Evolutionary conservation across 2,329 filamentous ascomycete genomes (phyloP), one percentile per base, ranked within the genome.

Genomic region (Cladophialophora immunda): DNA sequence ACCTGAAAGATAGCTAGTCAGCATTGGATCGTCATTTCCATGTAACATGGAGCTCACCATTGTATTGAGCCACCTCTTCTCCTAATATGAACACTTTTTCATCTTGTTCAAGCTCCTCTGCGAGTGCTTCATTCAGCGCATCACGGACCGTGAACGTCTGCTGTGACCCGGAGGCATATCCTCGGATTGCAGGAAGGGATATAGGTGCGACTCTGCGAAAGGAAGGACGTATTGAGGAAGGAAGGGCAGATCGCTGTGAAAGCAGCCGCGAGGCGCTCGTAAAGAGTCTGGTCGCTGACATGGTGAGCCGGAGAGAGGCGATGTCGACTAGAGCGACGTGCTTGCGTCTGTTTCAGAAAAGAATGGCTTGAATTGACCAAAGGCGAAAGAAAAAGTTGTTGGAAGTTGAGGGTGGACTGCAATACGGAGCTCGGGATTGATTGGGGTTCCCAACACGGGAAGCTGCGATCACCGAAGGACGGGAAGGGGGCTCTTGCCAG

Each of bases 11-110:
- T 9, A 5, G 17, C 38, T 15, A 45, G 58, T 68, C 57, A 66
- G 64, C 30, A 11, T 45, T 22, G 54, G n/a, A 22, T 8, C 27
- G 19, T 27, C 19, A n/a, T 22, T 50, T 38, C 25, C 7, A 9
- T 7, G 27, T 4, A 41, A 32, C 19, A 54, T 22, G 13, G 82
- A 88, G 17, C 86, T 94, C 94, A 86, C 95, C 95, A 82, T 99
- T 99, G 86, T 99, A 99, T 84, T 99, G 95, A 76, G 95, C 95
- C 78, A 99, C 95, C 85, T 99, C 95, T 86, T 99, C 95, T 76
- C 95, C 95, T 66, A 99, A 82, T 74, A 99, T 84, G 81, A 97
- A 99, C 75, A 97, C 94, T 86, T 97, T 98, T 71, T 90, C 86
- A 82, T 99, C 97, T 78, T 82, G 80, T 86, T 97, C 94, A 81